Conservation (phyloP, 192 early-diverging fungal genomes). For the Coemansia sp. region DNA sequence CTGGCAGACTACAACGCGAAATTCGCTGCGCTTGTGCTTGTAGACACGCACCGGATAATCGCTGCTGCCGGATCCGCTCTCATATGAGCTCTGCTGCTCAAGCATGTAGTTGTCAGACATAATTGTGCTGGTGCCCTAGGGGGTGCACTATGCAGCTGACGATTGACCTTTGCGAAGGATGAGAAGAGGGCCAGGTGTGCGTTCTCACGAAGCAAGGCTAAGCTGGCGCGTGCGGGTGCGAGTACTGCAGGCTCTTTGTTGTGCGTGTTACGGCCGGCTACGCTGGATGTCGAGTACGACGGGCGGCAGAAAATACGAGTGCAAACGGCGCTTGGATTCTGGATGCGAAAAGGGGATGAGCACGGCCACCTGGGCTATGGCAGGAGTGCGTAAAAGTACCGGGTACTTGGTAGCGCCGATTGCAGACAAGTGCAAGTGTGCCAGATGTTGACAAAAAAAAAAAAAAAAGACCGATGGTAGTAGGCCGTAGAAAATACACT, state of each 20-base stretch:
- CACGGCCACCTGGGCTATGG: neutral
- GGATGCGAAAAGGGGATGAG: neutral
- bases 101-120: conserved; percentile 44
- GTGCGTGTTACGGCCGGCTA: neutral
- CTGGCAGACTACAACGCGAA: conserved; percentile 68
- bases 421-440: neutral
- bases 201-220: conserved; percentile 13
- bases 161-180: neutral
- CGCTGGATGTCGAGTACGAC: neutral
- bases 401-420: neutral
- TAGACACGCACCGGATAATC: conserved; percentile 56
- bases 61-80: conserved; percentile 20
- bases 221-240: conserved; percentile 5
- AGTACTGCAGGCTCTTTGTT: conserved; percentile 4
- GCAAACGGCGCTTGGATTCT: neutral
- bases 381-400: neutral
- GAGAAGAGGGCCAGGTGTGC: neutral
- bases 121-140: neutral
- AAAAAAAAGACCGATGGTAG: neutral
- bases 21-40: conserved; percentile 53
- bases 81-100: conserved; percentile 38
- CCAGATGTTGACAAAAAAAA: neutral
- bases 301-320: neutral
- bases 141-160: conserved; percentile 1
- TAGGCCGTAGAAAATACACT: neutral